Conservation (phyloP, 495 filamentous ascomycete species). For the Parathielavia appendiculata region DNA sequence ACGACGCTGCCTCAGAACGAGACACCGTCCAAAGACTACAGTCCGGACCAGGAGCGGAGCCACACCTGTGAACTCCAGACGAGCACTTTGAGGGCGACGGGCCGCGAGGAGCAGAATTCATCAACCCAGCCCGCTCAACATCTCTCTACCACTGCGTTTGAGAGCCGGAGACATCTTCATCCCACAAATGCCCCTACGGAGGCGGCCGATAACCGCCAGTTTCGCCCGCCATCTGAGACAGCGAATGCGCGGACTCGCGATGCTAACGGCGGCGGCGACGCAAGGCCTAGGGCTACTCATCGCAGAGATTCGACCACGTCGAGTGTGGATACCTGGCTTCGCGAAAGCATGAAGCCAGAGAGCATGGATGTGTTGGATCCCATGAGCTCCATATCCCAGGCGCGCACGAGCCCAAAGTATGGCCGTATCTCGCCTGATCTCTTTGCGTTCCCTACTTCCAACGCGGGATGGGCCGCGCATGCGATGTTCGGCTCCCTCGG, state of each 20-base stretch:
- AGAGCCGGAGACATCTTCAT: conserved; percentile 22
- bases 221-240: not conserved
- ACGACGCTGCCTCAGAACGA: conserved; percentile 44
- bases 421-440: conserved; percentile 40
- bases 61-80: conserved; percentile 22
- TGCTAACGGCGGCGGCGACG: conserved; percentile 30
- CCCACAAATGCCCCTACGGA: conserved; percentile 4
- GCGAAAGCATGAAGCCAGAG: conserved; percentile 39
- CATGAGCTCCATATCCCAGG: conserved; percentile 25
- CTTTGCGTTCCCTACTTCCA: conserved; percentile 40
- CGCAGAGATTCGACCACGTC: conserved; percentile 27
- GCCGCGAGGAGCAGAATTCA: conserved; percentile 2
- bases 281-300: not conserved
- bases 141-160: conserved; percentile 26
- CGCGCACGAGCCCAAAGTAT: conserved; percentile 15
- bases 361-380: conserved; percentile 19
- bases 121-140: conserved; percentile 13
- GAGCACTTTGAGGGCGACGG: conserved; percentile 21
- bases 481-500: conserved; percentile 40
- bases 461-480: conserved; percentile 38
- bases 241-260: not conserved
- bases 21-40: conserved; percentile 26
- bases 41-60: conserved; percentile 21
- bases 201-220: conserved; percentile 24
- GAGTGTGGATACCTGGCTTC: conserved; percentile 42